Evolutionary conservation across 2,329 filamentous ascomycete genomes (phyloP).

Genomic region (Ophiocordyceps sinensis): DNA sequence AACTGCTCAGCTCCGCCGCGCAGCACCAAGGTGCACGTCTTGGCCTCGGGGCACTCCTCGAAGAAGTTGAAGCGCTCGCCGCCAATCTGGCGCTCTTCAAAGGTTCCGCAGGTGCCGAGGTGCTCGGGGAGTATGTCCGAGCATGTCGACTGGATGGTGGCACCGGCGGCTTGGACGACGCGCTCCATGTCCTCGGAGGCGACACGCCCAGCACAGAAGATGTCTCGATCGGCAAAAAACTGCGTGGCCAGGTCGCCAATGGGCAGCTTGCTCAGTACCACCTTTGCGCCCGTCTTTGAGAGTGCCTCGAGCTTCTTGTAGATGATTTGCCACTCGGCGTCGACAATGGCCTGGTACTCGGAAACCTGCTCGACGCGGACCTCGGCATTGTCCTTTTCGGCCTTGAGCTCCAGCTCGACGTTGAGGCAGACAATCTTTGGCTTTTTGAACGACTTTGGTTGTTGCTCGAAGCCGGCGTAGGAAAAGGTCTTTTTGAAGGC

Average conservation of each 20-base stretch:
- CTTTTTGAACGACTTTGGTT: constrained; percentile 87
- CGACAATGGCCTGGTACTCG: constrained; percentile 98
- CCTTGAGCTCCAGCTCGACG: constrained; percentile 95
- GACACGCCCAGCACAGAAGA: constrained; percentile 96
- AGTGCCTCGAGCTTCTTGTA: constrained; percentile 97
- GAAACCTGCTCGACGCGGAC: constrained; percentile 96
- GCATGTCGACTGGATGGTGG: constrained; percentile 87
- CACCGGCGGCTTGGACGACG: constrained; percentile 87
- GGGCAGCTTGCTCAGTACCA: constrained; percentile 90
- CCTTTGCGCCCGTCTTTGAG: constrained; percentile 88
- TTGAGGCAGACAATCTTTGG: constrained; percentile 97
- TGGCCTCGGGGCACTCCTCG: constrained; percentile 84
- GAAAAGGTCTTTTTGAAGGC: constrained; percentile 99
- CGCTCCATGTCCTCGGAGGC: constrained; percentile 87
- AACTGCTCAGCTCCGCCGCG: constrained; percentile 97
- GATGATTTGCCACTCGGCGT: constrained; percentile 99
- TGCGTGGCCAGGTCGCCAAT: constrained; percentile 97
- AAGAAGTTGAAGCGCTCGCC: constrained; percentile 98
- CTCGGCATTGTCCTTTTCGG: constrained; percentile 98
- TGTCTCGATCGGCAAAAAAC: constrained; percentile 92
- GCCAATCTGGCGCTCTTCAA: constrained; percentile 95
- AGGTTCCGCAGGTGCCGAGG: constrained; percentile 76
- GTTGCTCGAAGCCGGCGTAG: constrained; percentile 97
- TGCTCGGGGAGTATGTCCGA: constrained; percentile 84
- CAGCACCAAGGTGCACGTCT: constrained; percentile 91